Percentiles rank a stretch among this genome's conserved stretches.
These are phyloP conservation scores for Ascochyta lentis DNA, from an alignment of 2,329 filamentous ascomycete genomes.

Conservation along the genomic window DNA sequence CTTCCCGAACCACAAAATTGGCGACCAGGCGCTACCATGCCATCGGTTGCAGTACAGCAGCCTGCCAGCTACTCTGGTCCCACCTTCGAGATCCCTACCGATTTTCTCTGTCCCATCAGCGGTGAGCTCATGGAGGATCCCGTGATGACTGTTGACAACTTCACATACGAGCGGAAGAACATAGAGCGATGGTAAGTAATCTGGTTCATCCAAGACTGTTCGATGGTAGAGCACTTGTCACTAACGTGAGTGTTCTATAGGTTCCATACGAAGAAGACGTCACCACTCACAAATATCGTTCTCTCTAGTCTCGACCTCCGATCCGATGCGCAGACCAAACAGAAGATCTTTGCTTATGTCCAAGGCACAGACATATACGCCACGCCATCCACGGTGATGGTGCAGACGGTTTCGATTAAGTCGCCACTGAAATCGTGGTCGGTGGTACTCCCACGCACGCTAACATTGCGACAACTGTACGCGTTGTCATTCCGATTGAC, in stretches of 20 bases:
- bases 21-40: not conserved
- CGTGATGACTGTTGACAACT: slow-evolving; percentile 41
- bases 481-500: slow-evolving; percentile 17
- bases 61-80: not conserved
- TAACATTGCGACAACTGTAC: slow-evolving; percentile 15
- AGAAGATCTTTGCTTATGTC: not conserved
- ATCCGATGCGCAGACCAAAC: slow-evolving; percentile 21
- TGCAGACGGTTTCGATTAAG: slow-evolving; percentile 19
- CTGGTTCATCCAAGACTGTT: not conserved
- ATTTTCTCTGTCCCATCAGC: slow-evolving; percentile 43
- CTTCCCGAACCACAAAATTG: not conserved
- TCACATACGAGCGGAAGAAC: slow-evolving; percentile 44
- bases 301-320: slow-evolving; percentile 28
- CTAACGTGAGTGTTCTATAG: slow-evolving; percentile 9
- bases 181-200: slow-evolving; percentile 35
- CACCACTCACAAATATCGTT: slow-evolving; percentile 41
- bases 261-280: slow-evolving; percentile 41
- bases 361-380: not conserved
- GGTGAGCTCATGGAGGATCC: slow-evolving; percentile 45
- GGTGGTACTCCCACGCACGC: not conserved
- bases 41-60: not conserved
- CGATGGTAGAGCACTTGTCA: not conserved
- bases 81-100: slow-evolving; percentile 30
- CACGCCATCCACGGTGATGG: not conserved
- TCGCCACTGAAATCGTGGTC: slow-evolving; percentile 20